These are phyloP conservation scores for Copromyces sp. DNA, from an alignment of 495 filamentous ascomycete species.

Conservation along the genomic window DNA sequence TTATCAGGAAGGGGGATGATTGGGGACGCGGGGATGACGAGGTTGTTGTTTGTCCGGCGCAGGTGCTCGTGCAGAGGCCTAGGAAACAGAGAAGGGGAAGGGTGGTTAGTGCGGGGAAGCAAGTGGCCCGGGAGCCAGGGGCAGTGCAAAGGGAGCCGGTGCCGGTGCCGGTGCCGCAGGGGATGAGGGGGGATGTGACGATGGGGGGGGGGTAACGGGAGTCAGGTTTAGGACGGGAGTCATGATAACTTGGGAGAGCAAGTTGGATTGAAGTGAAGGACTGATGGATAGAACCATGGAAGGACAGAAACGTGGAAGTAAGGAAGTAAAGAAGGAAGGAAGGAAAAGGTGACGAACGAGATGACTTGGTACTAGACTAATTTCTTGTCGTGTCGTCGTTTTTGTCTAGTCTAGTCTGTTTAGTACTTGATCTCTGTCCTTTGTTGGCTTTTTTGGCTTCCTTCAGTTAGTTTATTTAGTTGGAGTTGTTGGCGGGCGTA, in stretches of 20 bases:
- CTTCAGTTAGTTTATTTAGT: not conserved
- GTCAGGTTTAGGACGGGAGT: conserved; percentile 3
- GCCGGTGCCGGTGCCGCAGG: conserved; percentile 14
- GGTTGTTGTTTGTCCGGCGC: conserved; percentile 85
- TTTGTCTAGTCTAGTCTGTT: not conserved
- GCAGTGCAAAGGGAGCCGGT: conserved; percentile 7
- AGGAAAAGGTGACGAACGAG: not conserved
- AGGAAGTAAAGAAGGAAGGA: not conserved
- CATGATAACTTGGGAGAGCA: not conserved
- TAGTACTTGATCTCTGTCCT: not conserved
- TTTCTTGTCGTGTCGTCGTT: not conserved
- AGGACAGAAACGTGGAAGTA: not conserved
- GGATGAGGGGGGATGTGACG: not conserved
- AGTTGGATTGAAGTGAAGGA: too few relatives aligned
- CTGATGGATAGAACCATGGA: not conserved
- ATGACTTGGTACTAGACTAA: not conserved
- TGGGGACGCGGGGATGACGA: conserved; percentile 75
- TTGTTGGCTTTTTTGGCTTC: not conserved
- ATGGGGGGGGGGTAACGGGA: not conserved
- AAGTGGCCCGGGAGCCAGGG: not conserved
- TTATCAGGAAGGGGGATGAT: conserved; percentile 91
- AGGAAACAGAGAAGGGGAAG: not conserved
- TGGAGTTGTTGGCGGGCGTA: not conserved
- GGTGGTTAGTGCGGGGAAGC: not conserved
- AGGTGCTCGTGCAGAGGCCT: conserved; percentile 61